phyloP scores from a whole-genome alignment of 2,329 filamentous ascomycete species.

The Ascocoryne sarcoides region DNA sequence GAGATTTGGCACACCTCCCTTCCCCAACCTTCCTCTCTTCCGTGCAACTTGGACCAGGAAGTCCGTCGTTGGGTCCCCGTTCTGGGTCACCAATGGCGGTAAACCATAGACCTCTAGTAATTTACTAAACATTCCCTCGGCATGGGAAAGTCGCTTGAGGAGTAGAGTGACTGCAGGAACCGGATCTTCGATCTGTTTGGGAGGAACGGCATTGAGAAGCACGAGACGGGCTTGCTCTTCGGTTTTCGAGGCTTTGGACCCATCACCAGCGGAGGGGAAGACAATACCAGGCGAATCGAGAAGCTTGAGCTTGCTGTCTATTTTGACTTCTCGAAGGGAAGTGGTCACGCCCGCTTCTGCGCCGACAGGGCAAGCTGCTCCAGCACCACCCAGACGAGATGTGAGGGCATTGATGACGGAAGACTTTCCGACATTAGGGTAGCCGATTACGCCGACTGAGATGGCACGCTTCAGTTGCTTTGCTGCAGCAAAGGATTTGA shows the following conservation, averaged over 20 bases:
- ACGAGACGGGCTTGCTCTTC: conserved; percentile 78
- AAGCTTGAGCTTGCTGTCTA: conserved; percentile 87
- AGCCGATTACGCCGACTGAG: conserved; percentile 88
- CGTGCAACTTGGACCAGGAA: conserved; percentile 92
- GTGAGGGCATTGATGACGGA: conserved; percentile 93
- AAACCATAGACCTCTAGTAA: conserved; percentile 79
- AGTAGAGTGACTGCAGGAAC: conserved; percentile 78
- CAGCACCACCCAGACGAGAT: conserved; percentile 61
- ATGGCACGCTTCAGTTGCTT: conserved; percentile 83
- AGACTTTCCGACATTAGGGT: conserved; percentile 93
- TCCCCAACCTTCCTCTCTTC: conserved; percentile 81
- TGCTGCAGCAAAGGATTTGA: conserved; percentile 79
- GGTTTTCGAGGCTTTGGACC: conserved; percentile 45
- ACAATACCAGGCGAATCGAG: conserved; percentile 93
- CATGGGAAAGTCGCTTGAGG: conserved; percentile 68
- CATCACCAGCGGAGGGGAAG: conserved; percentile 62
- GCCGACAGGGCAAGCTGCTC: conserved; percentile 73
- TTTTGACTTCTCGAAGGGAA: conserved; percentile 78
- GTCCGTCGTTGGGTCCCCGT: conserved; percentile 74
- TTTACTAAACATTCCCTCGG: conserved; percentile 66
- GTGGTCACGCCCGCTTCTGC: conserved; percentile 92
- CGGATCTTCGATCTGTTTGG: conserved; percentile 89
- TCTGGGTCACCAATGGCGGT: conserved; percentile 59
- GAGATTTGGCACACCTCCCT: conserved; percentile 85
- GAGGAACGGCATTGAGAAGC: conserved; percentile 83